Evolutionary conservation across 1,284 basidiomycete genomes (phyloP), one percentile per base, ranked within the genome.

Genomic region (Gomphus bonarii): DNA sequence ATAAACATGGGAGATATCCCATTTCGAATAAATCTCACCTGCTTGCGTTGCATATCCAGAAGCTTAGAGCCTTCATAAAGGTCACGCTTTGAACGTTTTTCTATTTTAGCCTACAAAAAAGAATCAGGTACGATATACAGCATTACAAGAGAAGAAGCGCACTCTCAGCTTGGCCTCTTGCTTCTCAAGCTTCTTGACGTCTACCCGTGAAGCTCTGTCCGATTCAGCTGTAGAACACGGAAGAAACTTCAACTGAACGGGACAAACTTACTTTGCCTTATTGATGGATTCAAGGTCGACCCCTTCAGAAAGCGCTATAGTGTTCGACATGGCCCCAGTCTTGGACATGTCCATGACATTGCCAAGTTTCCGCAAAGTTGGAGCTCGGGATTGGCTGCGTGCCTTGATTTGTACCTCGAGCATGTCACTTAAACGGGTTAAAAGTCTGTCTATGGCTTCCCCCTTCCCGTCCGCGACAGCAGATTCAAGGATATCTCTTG

Each of bases 141-240:
- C 7, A 18, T n/a, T 11, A 7, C 14, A 5, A 20, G 38, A 30
- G 50, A 43, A 48, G 40, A 48, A 30, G 61, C 71, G 55, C 60
- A 84, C 87, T 75, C 87, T 87, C 60, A 99, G 85, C 71, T 99
- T 99, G 3, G 94, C 92, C 71, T 99, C 97, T 64, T 97, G 94
- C 71, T 98, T 98, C 70, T 97, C 97, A 16, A 99, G 82, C 68
- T 97, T 98, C 73, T 92, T 95, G 62, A 99, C 82, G 74, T 99
- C 97, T 58, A 99, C 97, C 50, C 91, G 87, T 49, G 94, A 95
- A 33, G 91, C 91, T 70, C 91, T 91, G 63, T 31, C 47, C 38
- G 48, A 44, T 54, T 31, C 18, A 18, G 25, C 1, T 16, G 50
- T 55, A 7, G 9, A 42, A 33, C 16, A 46, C 28, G 31, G 5